Evolutionary conservation across 495 filamentous ascomycete species (phyloP), one percentile per base, ranked within the genome.

Genomic region (Aeminium ludgeri): DNA sequence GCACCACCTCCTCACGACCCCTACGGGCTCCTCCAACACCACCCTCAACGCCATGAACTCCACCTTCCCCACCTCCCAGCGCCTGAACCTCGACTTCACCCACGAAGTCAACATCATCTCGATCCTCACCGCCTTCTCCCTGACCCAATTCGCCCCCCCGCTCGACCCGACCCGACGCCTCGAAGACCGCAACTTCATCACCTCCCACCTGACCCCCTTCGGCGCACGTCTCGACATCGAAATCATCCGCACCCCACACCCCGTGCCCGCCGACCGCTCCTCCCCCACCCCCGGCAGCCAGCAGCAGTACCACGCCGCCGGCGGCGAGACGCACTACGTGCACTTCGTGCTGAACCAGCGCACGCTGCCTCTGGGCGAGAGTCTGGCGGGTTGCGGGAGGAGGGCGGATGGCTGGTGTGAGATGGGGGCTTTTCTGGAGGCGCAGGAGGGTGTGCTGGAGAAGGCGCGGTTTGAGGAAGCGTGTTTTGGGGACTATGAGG

Each of bases 391-490:
- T 16, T 79, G 74, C 50, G 70, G 65, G 13, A 42, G 59, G 1
- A 55, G 73, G 3, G 58, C 64, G 10, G 73, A 78, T 52, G 74
- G 73, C 6, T 77, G 74, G 73, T 76, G 74, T 49, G 69, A 77
- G 48, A 44, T 76, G 12, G 52, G 55, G 4, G 66, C 64, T 0
- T 77, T 76, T 43, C 47, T 78, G 40, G 49, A 64, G 18, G 53
- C 63, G 3, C 65, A 69, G 50, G 57, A 61, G 57, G 55, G 45
- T 65, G 16, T 15, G 13, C 6, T 7, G 15, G 55, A 44, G 12
- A 43, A 61, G 40, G 67, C 70, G 31, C 49, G 59, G 44, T 75
- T 59, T 45, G 59, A 68, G 11, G 56, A 69, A 43, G 59, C 67
- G 18, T 78, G 73, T 50, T 61, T 60, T 53, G 67, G 67, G 1